These are phyloP conservation scores for Rhizopogon rudus DNA, from an alignment of 768 basidiomycete species.

Conservation along the genomic window DNA sequence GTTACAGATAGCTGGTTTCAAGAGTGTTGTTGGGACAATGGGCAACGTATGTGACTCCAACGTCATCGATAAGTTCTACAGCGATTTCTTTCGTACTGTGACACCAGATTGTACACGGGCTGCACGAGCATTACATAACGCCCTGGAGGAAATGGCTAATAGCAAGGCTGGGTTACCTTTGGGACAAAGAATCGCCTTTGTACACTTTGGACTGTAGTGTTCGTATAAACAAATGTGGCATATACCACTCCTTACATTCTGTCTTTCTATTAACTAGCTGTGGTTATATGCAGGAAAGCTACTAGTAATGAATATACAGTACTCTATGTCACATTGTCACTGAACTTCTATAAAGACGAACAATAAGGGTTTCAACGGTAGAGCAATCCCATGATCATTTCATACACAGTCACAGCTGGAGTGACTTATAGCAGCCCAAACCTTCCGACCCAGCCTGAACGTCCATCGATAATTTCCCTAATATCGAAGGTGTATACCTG, in stretches of 20 bases:
- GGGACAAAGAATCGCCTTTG: conserved; percentile 1
- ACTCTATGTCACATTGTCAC: too few relatives aligned
- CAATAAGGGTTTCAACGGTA: neutral
- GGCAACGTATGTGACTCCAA: conserved; percentile 8
- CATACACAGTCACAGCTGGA: too few relatives aligned
- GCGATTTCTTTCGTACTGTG: neutral
- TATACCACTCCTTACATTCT: too few relatives aligned
- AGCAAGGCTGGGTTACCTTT: neutral
- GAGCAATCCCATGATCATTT: too few relatives aligned
- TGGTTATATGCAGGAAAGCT: too few relatives aligned
- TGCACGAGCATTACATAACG: conserved; percentile 1
- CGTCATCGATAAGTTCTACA: conserved; percentile 1
- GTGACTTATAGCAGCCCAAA: neutral
- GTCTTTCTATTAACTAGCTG: neutral
- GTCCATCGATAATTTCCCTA: neutral
- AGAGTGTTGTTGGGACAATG: conserved; percentile 18
- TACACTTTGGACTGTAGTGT: conserved; percentile 2
- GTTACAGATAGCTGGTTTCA: conserved; percentile 16
- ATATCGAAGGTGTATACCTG: neutral
- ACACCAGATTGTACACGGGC: conserved; percentile 1
- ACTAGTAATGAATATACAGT: too few relatives aligned
- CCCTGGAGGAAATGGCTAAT: neutral
- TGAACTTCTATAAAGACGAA: too few relatives aligned
- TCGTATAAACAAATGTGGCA: neutral
- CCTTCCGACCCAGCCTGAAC: too few relatives aligned